Evolutionary conservation across 225 moss, liverwort and hornwort species (phyloP), one percentile per base, ranked within the genome.

Genomic region (Antitrichia curtipendula): DNA sequence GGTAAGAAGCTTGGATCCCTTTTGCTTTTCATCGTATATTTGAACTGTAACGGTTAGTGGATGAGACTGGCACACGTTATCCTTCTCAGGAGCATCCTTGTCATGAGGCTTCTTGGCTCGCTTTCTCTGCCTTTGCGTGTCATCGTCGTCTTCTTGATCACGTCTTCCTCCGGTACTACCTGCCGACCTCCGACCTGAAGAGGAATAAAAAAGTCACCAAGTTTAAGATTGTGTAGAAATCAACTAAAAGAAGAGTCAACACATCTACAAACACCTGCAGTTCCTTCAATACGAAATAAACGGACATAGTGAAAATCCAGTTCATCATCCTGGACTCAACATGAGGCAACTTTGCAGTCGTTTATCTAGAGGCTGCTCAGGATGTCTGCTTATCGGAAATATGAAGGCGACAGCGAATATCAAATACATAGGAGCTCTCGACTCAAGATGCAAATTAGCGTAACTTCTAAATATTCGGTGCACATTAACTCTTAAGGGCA

Each of bases 71-170:
- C 94, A 97, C 71, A 96, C 3, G 82, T 94, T 95, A 69, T 94
- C 89, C 80, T 91, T 93, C 84, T 96, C 96, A 61, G 88, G 74
- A 90, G 84, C 88, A 77, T 96, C 99, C 89, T 95, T 96, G 40
- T 99, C 99, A 86, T 96, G 94, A 59, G 96, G 92, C 83, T 95
- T 97, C 91, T 99, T 99, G 29, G 91, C 90, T 89, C 96, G 92
- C 90, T 97, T 97, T 83, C 97, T 86, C 85, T 96, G 95, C 81
- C 96, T 95, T 88, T 97, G 97, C 22, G 93, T 89, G 77, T 99
- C 99, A 75, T 99, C 99, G 16, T 97, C 99, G 75, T 99, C 98
- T 58, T 97, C 99, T 71, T 95, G 95, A 80, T 97, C 99, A 84
- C 91, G 88, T 90, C 93, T 95, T 72, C 92, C 88, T 75, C 95